Evolutionary conservation across 495 filamentous ascomycete species (phyloP).

Genomic region (Xylaria venustula): DNA sequence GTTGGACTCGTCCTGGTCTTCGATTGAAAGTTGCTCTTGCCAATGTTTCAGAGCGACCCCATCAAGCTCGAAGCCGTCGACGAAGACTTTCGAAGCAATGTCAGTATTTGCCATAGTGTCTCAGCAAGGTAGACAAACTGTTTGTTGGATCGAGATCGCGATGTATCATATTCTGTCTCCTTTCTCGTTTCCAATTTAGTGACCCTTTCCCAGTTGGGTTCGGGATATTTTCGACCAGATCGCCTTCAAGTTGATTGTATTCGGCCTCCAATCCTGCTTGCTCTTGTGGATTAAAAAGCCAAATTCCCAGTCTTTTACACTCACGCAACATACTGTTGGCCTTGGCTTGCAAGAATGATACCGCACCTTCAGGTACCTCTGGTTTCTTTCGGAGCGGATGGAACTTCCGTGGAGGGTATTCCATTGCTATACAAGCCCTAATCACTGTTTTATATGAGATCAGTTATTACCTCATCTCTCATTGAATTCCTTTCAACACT

Average conservation of each 20-base stretch:
- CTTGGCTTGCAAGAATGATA: neutral
- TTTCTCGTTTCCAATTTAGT: neutral
- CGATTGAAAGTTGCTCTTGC: neutral
- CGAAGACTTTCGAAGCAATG: neutral
- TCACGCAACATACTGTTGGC: neutral
- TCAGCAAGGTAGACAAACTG: neutral
- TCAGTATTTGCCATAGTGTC: neutral
- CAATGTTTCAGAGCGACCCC: neutral
- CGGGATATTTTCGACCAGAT: slow-evolving; percentile 9
- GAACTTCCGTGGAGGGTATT: slow-evolving; percentile 16
- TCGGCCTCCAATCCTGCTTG: neutral
- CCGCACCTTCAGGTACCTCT: neutral
- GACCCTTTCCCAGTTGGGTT: neutral
- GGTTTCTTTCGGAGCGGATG: neutral
- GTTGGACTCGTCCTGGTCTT: neutral
- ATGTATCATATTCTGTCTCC: slow-evolving; percentile 12
- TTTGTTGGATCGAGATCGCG: slow-evolving; percentile 10
- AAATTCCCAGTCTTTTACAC: neutral
- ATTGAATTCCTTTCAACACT: neutral
- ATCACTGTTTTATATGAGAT: slow-evolving; percentile 7
- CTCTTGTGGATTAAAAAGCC: neutral
- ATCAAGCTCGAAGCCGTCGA: slow-evolving; percentile 7
- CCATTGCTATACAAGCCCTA: slow-evolving; percentile 14
- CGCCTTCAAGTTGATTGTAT: neutral
- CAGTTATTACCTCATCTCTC: neutral